Percentiles rank a stretch among this genome's conserved stretches.
Conservation (phyloP, 1,284 basidiomycete genomes). For the Marasmius sp. region DNA sequence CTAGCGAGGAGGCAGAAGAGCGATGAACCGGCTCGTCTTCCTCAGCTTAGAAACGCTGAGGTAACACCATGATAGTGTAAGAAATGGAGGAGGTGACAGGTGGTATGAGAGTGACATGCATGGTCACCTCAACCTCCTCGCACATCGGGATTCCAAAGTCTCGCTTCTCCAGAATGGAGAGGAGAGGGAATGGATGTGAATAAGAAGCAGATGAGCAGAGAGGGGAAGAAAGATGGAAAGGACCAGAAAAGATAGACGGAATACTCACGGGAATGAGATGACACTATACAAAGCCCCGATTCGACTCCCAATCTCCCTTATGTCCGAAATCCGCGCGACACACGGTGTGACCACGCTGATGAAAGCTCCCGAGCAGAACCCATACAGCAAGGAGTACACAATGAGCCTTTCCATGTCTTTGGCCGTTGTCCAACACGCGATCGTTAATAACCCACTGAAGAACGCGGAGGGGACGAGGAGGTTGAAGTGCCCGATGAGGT, state of each 20-base stretch:
- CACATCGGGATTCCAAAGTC: neutral
- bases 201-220: neutral
- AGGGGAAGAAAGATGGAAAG: neutral
- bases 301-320: constrained; percentile 54
- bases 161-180: neutral
- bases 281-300: constrained; percentile 62
- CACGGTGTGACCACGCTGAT: constrained; percentile 64
- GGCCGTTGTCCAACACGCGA: constrained; percentile 57
- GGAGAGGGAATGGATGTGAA: neutral
- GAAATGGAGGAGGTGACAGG: too few species aligned
- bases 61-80: too few species aligned
- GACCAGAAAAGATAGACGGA: neutral
- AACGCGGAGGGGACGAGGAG: constrained; percentile 60
- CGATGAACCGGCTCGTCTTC: too few species aligned
- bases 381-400: constrained; percentile 56
- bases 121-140: too few species aligned
- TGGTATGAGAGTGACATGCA: too few species aligned
- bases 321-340: constrained; percentile 60
- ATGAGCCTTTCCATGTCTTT: constrained; percentile 40
- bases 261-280: constrained; percentile 64
- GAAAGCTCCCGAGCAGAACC: constrained; percentile 57
- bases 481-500: constrained; percentile 62
- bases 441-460: constrained; percentile 54
- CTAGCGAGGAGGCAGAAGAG: too few species aligned
- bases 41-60: too few species aligned